phyloP scores from a whole-genome alignment of 441 rosid species.

The Pelargonium citronellum region DNA sequence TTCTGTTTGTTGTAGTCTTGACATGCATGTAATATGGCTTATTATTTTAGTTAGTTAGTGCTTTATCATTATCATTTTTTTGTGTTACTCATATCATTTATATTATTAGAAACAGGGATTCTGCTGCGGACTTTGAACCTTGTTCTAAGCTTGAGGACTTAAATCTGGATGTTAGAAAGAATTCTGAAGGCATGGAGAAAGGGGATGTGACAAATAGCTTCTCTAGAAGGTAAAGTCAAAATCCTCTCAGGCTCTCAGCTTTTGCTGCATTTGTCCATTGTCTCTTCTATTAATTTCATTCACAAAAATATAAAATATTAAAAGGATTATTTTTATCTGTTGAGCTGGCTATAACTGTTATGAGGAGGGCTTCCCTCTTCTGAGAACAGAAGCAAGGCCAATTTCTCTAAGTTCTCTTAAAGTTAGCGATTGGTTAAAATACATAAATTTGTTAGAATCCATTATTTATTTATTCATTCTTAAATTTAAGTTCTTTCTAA shows the following conservation, averaged over 20 bases:
- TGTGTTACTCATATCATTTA: slow-evolving; percentile 18
- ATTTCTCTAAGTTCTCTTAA: no score
- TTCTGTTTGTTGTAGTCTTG: slow-evolving; percentile 10
- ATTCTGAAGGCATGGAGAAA: slow-evolving; percentile 32
- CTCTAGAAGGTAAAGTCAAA: slow-evolving; percentile 43
- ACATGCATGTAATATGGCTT: neutral
- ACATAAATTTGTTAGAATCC: neutral
- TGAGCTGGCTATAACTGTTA: no score
- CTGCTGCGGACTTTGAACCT: slow-evolving; percentile 52
- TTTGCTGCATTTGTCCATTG: neutral
- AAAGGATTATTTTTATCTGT: neutral
- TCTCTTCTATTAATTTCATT: slow-evolving; percentile 2
- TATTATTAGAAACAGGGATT: slow-evolving; percentile 37
- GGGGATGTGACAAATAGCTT: slow-evolving; percentile 26
- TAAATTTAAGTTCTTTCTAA: neutral
- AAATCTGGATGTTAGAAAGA: slow-evolving; percentile 61
- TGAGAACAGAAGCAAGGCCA: no score
- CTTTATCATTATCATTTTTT: neutral
- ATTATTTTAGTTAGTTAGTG: neutral
- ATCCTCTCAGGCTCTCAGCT: neutral
- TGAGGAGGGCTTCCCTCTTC: no score
- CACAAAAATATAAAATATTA: neutral
- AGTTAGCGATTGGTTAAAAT: no score
- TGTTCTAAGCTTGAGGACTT: slow-evolving; percentile 72
- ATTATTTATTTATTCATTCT: neutral